Evolutionary conservation across 345 rosid species (phyloP).

Genomic region (Boechera divaricarpa): DNA sequence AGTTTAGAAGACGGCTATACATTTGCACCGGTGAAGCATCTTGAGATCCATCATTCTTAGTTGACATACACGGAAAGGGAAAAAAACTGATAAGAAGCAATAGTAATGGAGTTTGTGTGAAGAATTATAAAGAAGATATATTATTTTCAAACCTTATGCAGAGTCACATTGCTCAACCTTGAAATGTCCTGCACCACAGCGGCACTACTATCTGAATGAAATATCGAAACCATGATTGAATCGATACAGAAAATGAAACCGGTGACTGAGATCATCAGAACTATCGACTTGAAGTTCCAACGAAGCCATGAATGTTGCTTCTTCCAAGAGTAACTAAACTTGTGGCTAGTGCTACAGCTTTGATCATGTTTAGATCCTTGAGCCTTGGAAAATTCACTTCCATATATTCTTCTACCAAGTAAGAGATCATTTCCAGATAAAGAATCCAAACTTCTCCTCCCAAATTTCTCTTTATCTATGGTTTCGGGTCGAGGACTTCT

Average conservation of each 20-base stretch:
- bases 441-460: slow-evolving; percentile 52
- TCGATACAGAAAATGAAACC: slow-evolving; percentile 67
- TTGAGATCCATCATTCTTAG: slow-evolving; percentile 48
- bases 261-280: slow-evolving; percentile 52
- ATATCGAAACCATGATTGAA: slow-evolving; percentile 66
- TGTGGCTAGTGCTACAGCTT: slow-evolving; percentile 52
- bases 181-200: slow-evolving; percentile 48
- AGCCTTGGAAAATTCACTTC: slow-evolving; percentile 52
- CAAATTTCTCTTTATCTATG: slow-evolving; percentile 31
- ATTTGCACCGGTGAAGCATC: slow-evolving; percentile 61
- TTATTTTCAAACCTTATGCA: slow-evolving; percentile 55
- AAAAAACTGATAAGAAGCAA: slow-evolving; percentile 2
- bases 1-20: slow-evolving; percentile 68
- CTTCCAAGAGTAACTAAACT: slow-evolving; percentile 54
- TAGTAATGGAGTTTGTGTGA: slow-evolving; percentile 5
- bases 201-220: slow-evolving; percentile 49
- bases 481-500: slow-evolving; percentile 51
- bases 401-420: slow-evolving; percentile 59
- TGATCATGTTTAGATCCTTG: slow-evolving; percentile 58
- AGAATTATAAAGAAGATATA: neutral
- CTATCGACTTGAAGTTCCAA: slow-evolving; percentile 54
- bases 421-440: slow-evolving; percentile 57
- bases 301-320: slow-evolving; percentile 63
- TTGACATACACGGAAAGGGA: slow-evolving; percentile 14
- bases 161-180: slow-evolving; percentile 40